These are phyloP conservation scores for Paraleonurus japonicus DNA, from an alignment of 257 asterid species.

Conservation along the genomic window DNA sequence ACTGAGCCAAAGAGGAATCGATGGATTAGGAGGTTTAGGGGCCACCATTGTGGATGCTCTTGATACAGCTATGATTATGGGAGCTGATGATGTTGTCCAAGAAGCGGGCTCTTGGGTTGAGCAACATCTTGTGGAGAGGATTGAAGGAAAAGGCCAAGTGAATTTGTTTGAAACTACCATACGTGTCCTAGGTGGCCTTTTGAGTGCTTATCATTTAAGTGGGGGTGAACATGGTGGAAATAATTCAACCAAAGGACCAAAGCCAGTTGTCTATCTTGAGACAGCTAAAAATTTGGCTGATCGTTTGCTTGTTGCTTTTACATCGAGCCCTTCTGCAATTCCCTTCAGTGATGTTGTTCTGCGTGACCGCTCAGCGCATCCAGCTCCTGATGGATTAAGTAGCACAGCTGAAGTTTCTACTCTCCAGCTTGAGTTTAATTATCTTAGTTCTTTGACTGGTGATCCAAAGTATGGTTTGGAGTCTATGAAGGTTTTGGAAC, in stretches of 20 bases:
- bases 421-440: constrained; percentile 92
- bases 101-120: constrained; percentile 97
- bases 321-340: constrained; percentile 75
- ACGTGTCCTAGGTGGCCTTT: constrained; percentile 86
- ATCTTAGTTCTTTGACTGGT: constrained; percentile 78
- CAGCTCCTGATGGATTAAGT: constrained; percentile 95
- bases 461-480: constrained; percentile 73
- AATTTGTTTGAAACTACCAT: constrained; percentile 94
- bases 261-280: constrained; percentile 74
- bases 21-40: constrained; percentile 94
- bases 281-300: constrained; percentile 88
- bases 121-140: constrained; percentile 64
- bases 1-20: constrained; percentile 68
- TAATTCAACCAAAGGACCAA: constrained; percentile 57
- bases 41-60: constrained; percentile 93
- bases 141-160: constrained; percentile 74
- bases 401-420: constrained; percentile 94
- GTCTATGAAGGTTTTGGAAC: constrained; percentile 95
- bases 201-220: constrained; percentile 95
- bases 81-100: constrained; percentile 60
- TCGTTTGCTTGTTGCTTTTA: constrained; percentile 78
- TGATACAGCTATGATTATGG: constrained; percentile 97
- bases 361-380: constrained; percentile 69
- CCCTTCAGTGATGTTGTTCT: constrained; percentile 89
- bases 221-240: constrained; percentile 54